These are phyloP conservation scores for Scleromitrula shiraiana DNA, from an alignment of 2,329 filamentous ascomycete genomes.

Conservation along the genomic window DNA sequence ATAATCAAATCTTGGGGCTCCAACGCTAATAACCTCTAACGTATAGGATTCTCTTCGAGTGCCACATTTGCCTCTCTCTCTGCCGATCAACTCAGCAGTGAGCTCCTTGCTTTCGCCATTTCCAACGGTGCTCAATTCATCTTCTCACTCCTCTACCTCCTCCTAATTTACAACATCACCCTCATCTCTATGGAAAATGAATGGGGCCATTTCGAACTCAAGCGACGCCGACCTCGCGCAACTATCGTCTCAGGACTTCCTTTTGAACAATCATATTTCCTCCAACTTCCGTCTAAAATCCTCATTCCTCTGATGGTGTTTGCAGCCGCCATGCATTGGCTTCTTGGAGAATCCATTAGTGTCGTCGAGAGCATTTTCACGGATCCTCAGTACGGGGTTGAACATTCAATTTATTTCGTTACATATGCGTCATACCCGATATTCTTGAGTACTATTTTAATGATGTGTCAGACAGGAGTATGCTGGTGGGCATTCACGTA, in stretches of 20 bases:
- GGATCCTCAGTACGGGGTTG: slow-evolving; percentile 10
- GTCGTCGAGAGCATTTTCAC: slow-evolving; percentile 17
- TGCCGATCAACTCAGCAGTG: slow-evolving; percentile 11
- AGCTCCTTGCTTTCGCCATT: slow-evolving; percentile 16
- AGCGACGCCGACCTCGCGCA: slow-evolving; percentile 12
- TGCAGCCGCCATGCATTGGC: slow-evolving; percentile 19
- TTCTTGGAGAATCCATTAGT: slow-evolving; percentile 16
- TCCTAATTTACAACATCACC: slow-evolving; percentile 18
- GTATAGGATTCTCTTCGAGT: slow-evolving; percentile 13
- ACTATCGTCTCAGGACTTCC: slow-evolving; percentile 14
- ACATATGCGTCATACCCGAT: slow-evolving; percentile 18
- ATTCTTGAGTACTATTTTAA: slow-evolving; percentile 15
- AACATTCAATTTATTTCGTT: slow-evolving; percentile 16
- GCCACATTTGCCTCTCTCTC: slow-evolving; percentile 11
- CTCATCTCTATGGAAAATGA: slow-evolving; percentile 21
- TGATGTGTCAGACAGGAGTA: slow-evolving; percentile 15
- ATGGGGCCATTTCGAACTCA: slow-evolving; percentile 16
- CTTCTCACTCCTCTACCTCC: slow-evolving; percentile 15
- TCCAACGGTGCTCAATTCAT: slow-evolving; percentile 20
- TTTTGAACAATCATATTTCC: slow-evolving; percentile 18
- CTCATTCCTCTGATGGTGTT: slow-evolving; percentile 15
- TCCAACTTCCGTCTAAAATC: slow-evolving; percentile 15
- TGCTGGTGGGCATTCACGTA: slow-evolving; percentile 21
- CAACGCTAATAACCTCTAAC: too few relatives aligned
- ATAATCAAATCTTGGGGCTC: too few relatives aligned